phyloP scores from a whole-genome alignment of 2,329 filamentous ascomycete species.

The Ploettnerulaceae sp. region DNA sequence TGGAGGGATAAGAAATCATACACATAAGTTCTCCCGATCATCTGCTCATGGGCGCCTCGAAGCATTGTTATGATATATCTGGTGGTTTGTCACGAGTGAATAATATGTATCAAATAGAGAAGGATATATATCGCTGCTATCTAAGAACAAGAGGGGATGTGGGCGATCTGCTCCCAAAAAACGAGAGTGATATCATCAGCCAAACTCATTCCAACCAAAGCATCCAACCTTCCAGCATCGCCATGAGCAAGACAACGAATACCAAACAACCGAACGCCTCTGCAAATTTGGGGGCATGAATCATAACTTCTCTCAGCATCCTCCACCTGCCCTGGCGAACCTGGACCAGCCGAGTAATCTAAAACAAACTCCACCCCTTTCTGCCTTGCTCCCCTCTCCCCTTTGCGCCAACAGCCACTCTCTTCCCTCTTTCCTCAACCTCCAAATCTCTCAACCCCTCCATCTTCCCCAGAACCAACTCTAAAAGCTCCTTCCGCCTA shows the following conservation, averaged over 20 bases:
- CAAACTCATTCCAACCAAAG: background rate
- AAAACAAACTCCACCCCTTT: constrained; percentile 28
- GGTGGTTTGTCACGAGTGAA: no score
- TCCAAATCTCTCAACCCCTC: constrained; percentile 83
- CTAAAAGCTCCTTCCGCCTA: constrained; percentile 82
- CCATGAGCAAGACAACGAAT: background rate
- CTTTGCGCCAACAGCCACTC: constrained; percentile 21
- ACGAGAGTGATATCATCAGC: background rate
- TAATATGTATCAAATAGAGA: no score
- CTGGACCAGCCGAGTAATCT: background rate
- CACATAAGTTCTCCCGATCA: no score
- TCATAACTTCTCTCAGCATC: constrained; percentile 4
- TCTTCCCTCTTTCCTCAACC: constrained; percentile 54
- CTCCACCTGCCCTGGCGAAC: background rate
- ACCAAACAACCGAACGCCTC: constrained; percentile 3
- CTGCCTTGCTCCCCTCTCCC: constrained; percentile 17
- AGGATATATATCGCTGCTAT: no score
- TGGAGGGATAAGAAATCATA: no score
- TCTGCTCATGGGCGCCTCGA: no score
- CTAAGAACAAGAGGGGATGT: background rate
- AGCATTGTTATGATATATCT: no score
- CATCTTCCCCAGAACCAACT: constrained; percentile 93
- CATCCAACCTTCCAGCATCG: background rate
- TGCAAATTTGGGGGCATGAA: constrained; percentile 8
- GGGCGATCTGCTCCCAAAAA: background rate